Base-by-base conservation (phyloP, 208 protist species). In the Crithidia sp. region DNA sequence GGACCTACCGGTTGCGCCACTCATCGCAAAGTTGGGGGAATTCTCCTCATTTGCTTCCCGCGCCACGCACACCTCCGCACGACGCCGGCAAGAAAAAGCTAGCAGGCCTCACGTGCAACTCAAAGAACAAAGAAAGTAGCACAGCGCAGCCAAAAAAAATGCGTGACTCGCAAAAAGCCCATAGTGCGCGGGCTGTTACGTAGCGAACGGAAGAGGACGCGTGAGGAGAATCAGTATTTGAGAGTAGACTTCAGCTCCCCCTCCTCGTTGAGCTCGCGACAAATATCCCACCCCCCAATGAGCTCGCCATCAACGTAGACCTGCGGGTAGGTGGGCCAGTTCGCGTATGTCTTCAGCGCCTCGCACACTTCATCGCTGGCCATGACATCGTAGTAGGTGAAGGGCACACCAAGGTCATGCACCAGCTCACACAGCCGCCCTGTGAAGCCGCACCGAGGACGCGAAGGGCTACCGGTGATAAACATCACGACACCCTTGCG, bases 291-390 rank as follows among this genome's bases (percentile, higher is more conserved):
- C 40, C 96, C 96, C 17, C 96, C 96, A 62, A 98, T 91, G 9
- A 98, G 81, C 74, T 98, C 86, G 16, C 96, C 96, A 75, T 98
- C 89, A 2, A 96, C 92, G 79, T 98, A 98, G 14, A 98, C 85
- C 71, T 98, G 96, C 41, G 96, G 96, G 77, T 89, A 98, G 47
- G 96, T 98, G 36, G 95, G 95, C 94, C 95, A 98, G 65, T 98
- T 93, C 9, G 88, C 86, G 82, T 88, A 98, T 16, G 71, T 81
- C 67, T 98, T 98, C 10, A 98, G 80, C 2, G 87, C 84, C 76
- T 96, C 85, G 69, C 95, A 94, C 54, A 98, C 93, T 49, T 89
- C 90, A 37, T 97, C 86, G 84, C 88, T 90, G 0, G 81, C 73
- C 88, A 98, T 95, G 54, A 98, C 94, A 71, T 98, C 94, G 76